phyloP scores from a whole-genome alignment of 2,329 filamentous ascomycete genomes.

The Chalara sp. region DNA sequence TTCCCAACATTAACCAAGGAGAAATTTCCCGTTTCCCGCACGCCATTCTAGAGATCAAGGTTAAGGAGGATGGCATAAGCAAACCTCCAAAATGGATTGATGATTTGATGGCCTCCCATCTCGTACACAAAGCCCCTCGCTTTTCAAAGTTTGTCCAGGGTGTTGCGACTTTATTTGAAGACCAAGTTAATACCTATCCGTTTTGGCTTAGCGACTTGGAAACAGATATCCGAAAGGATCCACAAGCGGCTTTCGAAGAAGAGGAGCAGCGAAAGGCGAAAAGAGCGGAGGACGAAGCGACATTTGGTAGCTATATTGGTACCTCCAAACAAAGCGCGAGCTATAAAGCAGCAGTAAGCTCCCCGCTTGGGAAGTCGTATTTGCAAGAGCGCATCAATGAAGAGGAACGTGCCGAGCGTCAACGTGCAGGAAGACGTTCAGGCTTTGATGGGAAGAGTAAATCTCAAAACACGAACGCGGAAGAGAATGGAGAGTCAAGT shows the following conservation, averaged over 20 bases:
- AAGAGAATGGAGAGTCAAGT: slow-evolving; percentile 25
- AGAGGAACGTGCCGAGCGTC: slow-evolving; percentile 28
- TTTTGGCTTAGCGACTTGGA: slow-evolving; percentile 94
- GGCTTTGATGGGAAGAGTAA: not conserved
- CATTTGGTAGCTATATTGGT: slow-evolving; percentile 81
- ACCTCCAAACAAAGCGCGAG: slow-evolving; percentile 33
- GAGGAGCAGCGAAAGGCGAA: slow-evolving; percentile 80
- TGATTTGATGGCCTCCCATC: slow-evolving; percentile 85
- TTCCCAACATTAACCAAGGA: slow-evolving; percentile 78
- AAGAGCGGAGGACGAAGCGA: slow-evolving; percentile 78
- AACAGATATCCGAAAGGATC: slow-evolving; percentile 88
- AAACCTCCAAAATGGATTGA: slow-evolving; percentile 81
- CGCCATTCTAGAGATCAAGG: slow-evolving; percentile 87
- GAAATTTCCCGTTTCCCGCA: slow-evolving; percentile 89
- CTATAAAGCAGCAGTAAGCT: slow-evolving; percentile 56
- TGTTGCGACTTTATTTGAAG: slow-evolving; percentile 84
- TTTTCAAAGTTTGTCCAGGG: slow-evolving; percentile 98
- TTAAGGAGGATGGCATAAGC: slow-evolving; percentile 57
- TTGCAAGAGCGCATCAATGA: slow-evolving; percentile 48
- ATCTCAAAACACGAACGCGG: slow-evolving; percentile 28
- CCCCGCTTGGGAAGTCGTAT: slow-evolving; percentile 61
- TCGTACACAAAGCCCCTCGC: slow-evolving; percentile 80
- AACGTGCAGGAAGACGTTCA: slow-evolving; percentile 20
- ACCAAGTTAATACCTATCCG: slow-evolving; percentile 90
- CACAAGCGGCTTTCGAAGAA: slow-evolving; percentile 81